Evolutionary conservation across 768 basidiomycete genomes (phyloP).

Genomic region (Macrolepiota fuliginosa): DNA sequence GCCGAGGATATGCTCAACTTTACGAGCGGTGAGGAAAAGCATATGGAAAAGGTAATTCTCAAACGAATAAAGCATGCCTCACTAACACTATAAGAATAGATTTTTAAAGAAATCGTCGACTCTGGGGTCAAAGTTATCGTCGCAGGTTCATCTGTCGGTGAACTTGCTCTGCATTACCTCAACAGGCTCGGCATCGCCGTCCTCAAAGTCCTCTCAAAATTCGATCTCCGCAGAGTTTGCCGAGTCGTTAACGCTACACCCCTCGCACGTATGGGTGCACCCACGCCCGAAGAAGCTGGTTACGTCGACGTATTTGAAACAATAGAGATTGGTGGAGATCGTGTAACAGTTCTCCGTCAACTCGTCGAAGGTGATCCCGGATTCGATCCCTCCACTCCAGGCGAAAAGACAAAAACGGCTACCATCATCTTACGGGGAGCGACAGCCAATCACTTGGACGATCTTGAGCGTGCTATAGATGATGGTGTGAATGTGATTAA

Average conservation of each 20-base stretch:
- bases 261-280: constrained; percentile 92
- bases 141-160: constrained; percentile 90
- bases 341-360: constrained; percentile 95
- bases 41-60: constrained; percentile 75
- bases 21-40: constrained; percentile 93
- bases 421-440: constrained; percentile 96
- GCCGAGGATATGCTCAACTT: constrained; percentile 98
- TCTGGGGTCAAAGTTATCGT: constrained; percentile 93
- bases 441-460: constrained; percentile 91
- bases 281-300: constrained; percentile 95
- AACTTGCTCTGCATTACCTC: constrained; percentile 96
- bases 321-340: constrained; percentile 94
- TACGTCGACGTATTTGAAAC: constrained; percentile 93
- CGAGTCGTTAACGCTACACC: constrained; percentile 96
- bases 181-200: constrained; percentile 93
- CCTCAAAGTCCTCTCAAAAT: constrained; percentile 96
- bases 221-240: constrained; percentile 91
- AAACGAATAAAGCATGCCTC: neutral
- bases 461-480: constrained; percentile 94
- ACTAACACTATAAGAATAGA: constrained; percentile 42
- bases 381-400: constrained; percentile 45
- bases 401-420: constrained; percentile 82
- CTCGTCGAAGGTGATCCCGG: constrained; percentile 63
- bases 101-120: constrained; percentile 95
- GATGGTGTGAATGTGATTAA: constrained; percentile 98